Base-by-base conservation (phyloP, 208 protist genomes). In the Acanthamoeba triangularis region DNA sequence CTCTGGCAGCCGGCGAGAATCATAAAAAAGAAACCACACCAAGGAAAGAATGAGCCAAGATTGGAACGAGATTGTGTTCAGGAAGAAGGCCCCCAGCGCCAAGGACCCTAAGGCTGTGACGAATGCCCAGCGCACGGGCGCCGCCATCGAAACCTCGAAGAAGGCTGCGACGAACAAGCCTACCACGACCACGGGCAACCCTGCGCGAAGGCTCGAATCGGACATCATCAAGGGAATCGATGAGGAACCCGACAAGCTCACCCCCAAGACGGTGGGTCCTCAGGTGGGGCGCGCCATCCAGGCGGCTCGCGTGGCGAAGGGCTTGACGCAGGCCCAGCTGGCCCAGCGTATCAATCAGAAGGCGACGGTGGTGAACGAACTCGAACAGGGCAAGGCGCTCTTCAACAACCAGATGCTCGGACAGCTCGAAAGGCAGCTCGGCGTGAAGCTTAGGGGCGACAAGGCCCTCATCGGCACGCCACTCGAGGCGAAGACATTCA, bases 271-370 rank as follows among this genome's bases (percentile, higher is more conserved):
- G 11, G 85, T 91, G 59, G 52, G 56, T 69, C 33, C 56, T 10
- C n/a, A 91, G 33, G 56, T 74, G 47, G 85, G 56, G 8, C 52
- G 52, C 37, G 85, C 85, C 54, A 91, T 91, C 33, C 85, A 91
- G 61, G 18, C 52, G 30, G 85, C 85, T 0, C 85, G 85, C 3
- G 56, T 49, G 11, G 59, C 47, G 14, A 91, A 91, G 61, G 85
- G 85, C 7, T 72, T 37, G 85, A 91, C 85, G 52, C 85, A 91
- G 37, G 61, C 52, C 30, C 56, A 91, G 61, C 54, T 91, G 28
- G 85, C 61, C 56, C 85, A 91, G 85, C 52, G 85, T n/a, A 65
- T 91, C 18, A 91, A 91, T n/a, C 56, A 91, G 41, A 91, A 91
- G 85, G 35, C 85, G 25, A 49, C 85, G 14, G 85, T 91, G 54